phyloP scores from a whole-genome alignment of 768 basidiomycete genomes.

The Xanthoconium stramineum region DNA sequence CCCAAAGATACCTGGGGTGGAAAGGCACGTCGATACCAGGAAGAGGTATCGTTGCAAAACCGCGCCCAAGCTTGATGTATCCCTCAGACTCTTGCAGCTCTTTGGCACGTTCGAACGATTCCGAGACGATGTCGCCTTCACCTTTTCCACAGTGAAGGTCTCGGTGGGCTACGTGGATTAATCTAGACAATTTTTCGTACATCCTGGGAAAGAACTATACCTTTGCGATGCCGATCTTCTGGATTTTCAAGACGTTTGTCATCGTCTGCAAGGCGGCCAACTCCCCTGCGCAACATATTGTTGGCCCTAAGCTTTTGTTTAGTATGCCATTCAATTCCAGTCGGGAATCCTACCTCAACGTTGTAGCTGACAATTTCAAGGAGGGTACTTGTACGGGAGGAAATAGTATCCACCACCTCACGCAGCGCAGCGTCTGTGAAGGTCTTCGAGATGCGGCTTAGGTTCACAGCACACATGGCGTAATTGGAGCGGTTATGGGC shows the following conservation, averaged over 20 bases:
- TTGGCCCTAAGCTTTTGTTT: conserved; percentile 65
- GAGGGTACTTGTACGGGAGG: conserved; percentile 71
- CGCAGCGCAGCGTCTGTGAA: conserved; percentile 96
- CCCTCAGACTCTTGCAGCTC: conserved; percentile 81
- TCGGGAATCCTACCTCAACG: conserved; percentile 60
- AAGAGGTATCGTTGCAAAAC: conserved; percentile 92
- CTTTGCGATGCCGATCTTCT: conserved; percentile 92
- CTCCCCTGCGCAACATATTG: conserved; percentile 99
- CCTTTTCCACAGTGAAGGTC: conserved; percentile 84
- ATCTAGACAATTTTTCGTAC: not conserved
- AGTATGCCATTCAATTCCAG: not conserved
- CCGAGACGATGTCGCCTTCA: conserved; percentile 90
- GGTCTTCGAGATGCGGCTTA: conserved; percentile 87
- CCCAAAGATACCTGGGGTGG: conserved; percentile 99
- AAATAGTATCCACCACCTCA: conserved; percentile 92
- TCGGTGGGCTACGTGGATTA: conserved; percentile 65
- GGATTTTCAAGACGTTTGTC: conserved; percentile 92
- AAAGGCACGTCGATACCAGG: conserved; percentile 99
- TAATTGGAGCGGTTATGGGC: conserved; percentile 91
- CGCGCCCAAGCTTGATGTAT: conserved; percentile 91
- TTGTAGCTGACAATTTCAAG: conserved; percentile 99
- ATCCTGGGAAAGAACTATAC: conserved; percentile 34
- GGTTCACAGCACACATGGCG: conserved; percentile 99
- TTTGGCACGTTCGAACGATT: conserved; percentile 70
- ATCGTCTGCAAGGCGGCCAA: conserved; percentile 88